Percentiles rank a stretch among this genome's conserved stretches.
phyloP scores from a whole-genome alignment of 257 asterid genomes.

The Nicotiana attenuata region DNA sequence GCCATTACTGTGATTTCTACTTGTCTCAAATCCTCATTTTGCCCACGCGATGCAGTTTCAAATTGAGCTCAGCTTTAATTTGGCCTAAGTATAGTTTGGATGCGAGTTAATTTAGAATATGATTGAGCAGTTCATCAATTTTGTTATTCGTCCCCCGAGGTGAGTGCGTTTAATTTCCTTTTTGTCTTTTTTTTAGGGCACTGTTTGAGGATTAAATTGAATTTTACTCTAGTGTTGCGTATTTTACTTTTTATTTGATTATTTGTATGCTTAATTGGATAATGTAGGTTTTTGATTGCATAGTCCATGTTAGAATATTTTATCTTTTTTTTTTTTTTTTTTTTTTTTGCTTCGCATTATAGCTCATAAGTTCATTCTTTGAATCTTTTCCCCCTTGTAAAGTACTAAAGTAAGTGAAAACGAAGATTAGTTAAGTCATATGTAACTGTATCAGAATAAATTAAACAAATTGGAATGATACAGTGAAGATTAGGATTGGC shows the following conservation, averaged over 20 bases:
- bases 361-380: background rate
- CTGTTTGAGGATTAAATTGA: background rate
- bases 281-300: background rate
- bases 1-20: no score
- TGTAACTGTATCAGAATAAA: background rate
- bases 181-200: background rate
- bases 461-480: no score
- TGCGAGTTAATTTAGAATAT: conserved; percentile 24
- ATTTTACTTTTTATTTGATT: background rate
- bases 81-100: no score
- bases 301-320: background rate
- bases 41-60: no score
- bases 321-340: no score
- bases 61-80: no score
- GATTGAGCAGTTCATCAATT: conserved; percentile 95
- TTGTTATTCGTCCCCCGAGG: conserved; percentile 99
- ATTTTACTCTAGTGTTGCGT: no score
- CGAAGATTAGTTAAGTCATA: background rate
- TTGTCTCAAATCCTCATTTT: no score
- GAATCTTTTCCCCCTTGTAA: background rate
- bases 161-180: conserved; percentile 11
- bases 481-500: no score
- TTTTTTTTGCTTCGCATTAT: no score
- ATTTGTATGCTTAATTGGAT: background rate
- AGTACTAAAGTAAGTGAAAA: background rate